Conservation (phyloP, 2,329 filamentous ascomycete genomes). For the Catunica adiposa region DNA sequence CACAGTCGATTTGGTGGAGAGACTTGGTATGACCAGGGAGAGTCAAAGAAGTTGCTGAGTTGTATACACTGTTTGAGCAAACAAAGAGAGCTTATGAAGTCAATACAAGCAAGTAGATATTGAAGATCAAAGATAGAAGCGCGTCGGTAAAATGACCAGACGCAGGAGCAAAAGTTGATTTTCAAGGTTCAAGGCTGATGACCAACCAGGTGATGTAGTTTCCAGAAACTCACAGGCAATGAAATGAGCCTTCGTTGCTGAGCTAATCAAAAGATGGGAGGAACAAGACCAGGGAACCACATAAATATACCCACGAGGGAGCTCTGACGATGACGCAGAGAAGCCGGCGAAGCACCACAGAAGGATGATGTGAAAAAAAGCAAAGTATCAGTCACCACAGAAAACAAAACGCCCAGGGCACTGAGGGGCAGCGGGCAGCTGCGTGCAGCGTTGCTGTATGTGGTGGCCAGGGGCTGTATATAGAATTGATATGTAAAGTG, state of each 20-base stretch:
- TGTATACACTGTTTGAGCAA: neutral
- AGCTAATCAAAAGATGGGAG: neutral
- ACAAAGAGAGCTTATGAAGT: neutral
- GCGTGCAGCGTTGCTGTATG: neutral
- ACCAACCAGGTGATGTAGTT: neutral
- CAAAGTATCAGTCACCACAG: neutral
- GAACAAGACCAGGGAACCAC: neutral
- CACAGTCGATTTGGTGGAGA: neutral
- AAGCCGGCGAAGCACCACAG: neutral
- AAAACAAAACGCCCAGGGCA: neutral
- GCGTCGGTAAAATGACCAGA: neutral
- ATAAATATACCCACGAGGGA: neutral
- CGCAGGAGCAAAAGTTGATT: neutral
- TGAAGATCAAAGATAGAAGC: neutral
- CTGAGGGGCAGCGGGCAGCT: neutral
- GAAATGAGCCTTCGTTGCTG: neutral
- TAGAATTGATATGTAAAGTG: too few relatives aligned
- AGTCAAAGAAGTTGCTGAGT: too few relatives aligned
- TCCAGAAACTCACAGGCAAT: neutral
- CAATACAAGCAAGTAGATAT: neutral
- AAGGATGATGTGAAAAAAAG: neutral
- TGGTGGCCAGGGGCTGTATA: neutral
- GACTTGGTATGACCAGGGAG: neutral
- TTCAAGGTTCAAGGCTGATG: neutral
- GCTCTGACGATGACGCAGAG: constrained; percentile 7